A percentile compares a stretch with the other conserved stretches of the same genome.
Evolutionary conservation across 2,329 filamentous ascomycete species (phyloP).

Genomic region (Davidsoniella virescens): DNA sequence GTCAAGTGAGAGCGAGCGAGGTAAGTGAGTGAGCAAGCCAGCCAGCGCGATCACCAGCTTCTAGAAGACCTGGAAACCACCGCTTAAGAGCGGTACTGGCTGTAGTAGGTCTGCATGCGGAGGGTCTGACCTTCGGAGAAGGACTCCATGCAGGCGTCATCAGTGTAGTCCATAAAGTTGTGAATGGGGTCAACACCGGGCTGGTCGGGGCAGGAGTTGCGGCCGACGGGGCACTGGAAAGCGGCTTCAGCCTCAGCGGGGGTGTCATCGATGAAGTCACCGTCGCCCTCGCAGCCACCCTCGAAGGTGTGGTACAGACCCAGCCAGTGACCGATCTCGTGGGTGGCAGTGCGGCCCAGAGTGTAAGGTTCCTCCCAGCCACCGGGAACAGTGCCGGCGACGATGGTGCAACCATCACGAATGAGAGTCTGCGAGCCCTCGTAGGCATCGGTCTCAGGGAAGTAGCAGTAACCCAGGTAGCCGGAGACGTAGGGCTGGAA

Average conservation of each 20-base stretch:
- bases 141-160: constrained; percentile 28
- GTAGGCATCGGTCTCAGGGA: constrained; percentile 22
- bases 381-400: constrained; percentile 23
- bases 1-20: background rate
- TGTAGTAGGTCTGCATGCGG: constrained; percentile 12
- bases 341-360: constrained; percentile 21
- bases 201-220: constrained; percentile 21
- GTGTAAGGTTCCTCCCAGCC: constrained; percentile 22
- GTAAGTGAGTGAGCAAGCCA: no score
- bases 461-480: constrained; percentile 31
- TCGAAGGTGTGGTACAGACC: constrained; percentile 33
- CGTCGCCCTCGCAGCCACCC: constrained; percentile 22
- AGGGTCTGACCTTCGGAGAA: constrained; percentile 27
- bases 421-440: constrained; percentile 21
- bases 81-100: constrained; percentile 8
- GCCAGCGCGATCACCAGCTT: no score
- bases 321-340: constrained; percentile 34
- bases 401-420: constrained; percentile 25
- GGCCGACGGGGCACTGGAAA: constrained; percentile 23
- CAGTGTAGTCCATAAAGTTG: constrained; percentile 27
- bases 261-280: constrained; percentile 27
- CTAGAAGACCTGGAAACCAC: background rate
- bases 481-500: constrained; percentile 22
- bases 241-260: constrained; percentile 21
- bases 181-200: constrained; percentile 22